Base-by-base conservation (phyloP, 2,329 filamentous ascomycete species). In the Fusarium verrucosum region DNA sequence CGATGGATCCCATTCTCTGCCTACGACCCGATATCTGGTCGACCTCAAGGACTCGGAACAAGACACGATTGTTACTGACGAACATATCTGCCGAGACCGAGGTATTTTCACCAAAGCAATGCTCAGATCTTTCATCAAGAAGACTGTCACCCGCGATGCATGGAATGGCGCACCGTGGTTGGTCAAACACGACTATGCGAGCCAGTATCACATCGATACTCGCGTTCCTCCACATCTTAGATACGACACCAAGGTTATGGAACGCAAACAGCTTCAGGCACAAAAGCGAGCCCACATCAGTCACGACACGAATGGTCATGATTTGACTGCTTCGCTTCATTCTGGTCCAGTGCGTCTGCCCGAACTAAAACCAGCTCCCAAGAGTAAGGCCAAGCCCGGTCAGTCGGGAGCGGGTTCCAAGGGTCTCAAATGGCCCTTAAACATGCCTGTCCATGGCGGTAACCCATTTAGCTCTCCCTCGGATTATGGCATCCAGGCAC, bases 81-180 rank as follows among this genome's bases (percentile, higher is more conserved):
- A 90, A 45, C 90, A 96, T 73, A 89, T 98, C 54, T 89, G 87
- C 63, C 90, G 95, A 62, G 94, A 97, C 74, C 88, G 93, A 49
- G 96, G 94, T 71, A 86, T 92, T 42, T 99, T 98, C 74, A 97
- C 94, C 25, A 98, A 99, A 78, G 89, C 94, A 44, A 94, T 97
- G 76, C 82, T 99, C 36, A 89, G 94, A 30, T 92, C 93, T 7
- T 99, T 97, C 68, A 92, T 99, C 65, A 97, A 97, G 75, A 94
- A 96, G 77, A 95, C 93, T 1, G 90, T 97, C n/a, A 90, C 89
- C 3, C 84, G 94, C 61, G 95, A 98, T 73, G 87, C 92, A 5
- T 98, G 94, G 92, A 94, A 89, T 60, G 94, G 94, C n/a, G 95
- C 95, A 1, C 94, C 95, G 0, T 99, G 95, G 95, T 81, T 96